Evolutionary conservation across 768 basidiomycete species (phyloP), one percentile per base, ranked within the genome.

Genomic region (Crassisporium funariophilum): DNA sequence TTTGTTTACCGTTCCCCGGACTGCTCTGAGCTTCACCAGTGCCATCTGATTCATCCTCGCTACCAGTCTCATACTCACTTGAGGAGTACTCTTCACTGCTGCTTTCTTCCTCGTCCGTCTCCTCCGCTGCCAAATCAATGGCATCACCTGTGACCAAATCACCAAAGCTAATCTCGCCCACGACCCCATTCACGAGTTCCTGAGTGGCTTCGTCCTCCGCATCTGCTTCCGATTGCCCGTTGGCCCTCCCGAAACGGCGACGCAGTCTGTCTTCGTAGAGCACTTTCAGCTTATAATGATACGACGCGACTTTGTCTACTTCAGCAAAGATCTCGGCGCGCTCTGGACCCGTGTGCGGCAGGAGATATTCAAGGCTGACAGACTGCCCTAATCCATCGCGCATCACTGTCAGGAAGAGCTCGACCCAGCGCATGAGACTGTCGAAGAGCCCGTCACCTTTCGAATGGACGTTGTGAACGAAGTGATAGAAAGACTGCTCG

Each of bases 391-490:
- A 67, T 4, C 97, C 97, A 50, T 95, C 93, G 9, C 97, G 88
- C 37, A 94, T 81, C 44, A 89, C 80, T 19, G 88, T 88, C 49
- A 98, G 76, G 73, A 98, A 98, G 25, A 91, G 81, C 67, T 98
- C 95, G 65, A 97, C 88, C 97, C 97, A 99, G 29, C 76, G 80
- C 93, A 98, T 98, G 47, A 99, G 82, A 58, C 78, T 82, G 59
- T 94, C 88, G 65, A 99, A 99, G 10, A 99, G 77, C 16, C 86
- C 88, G 60, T 94, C 88, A 25, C 97, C 97, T 63, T 98, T 98
- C 35, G 92, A 86, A 61, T 99, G 97, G 2, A 99, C 97, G 57
- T 95, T 97, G 79, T 99, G 93, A 20, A 99, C 95, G 62, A 99
- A 99, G 47, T 78, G 76, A 74, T 99, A 99, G 72, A 98, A 98